These are phyloP conservation scores for Ophiorrhiza pumila DNA, from an alignment of 257 asterid species.

Conservation along the genomic window DNA sequence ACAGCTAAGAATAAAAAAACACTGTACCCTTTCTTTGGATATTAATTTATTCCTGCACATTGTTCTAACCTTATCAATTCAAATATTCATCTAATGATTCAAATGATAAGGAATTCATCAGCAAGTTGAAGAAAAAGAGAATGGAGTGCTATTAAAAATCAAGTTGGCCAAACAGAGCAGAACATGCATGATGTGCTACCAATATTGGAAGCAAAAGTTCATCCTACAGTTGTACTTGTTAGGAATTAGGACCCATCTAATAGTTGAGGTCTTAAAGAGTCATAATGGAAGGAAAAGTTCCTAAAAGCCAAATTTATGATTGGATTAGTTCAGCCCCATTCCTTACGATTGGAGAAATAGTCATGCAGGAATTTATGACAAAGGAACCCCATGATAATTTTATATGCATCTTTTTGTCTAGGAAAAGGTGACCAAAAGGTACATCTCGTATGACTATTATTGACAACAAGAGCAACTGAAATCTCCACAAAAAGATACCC, in stretches of 20 bases:
- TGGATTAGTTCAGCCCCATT: neutral
- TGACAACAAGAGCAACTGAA: slow-evolving; percentile 17
- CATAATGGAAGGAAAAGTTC: slow-evolving; percentile 19
- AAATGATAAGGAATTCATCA: neutral
- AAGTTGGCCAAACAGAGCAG: slow-evolving; percentile 22
- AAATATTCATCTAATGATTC: neutral
- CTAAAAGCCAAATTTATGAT: slow-evolving; percentile 9
- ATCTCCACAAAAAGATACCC: slow-evolving; percentile 19
- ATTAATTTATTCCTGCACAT: too few species aligned
- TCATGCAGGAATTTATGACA: slow-evolving; percentile 22
- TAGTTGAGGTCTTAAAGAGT: neutral
- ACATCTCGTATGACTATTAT: slow-evolving; percentile 13
- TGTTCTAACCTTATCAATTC: neutral
- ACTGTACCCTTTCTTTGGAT: too few species aligned
- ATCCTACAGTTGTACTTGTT: slow-evolving; percentile 30
- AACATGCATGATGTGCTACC: slow-evolving; percentile 40
- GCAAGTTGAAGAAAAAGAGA: neutral
- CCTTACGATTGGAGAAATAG: neutral
- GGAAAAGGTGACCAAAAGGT: slow-evolving; percentile 24
- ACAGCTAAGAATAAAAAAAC: too few species aligned
- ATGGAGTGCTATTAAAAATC: neutral
- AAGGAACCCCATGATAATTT: slow-evolving; percentile 24
- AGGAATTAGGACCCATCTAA: slow-evolving; percentile 28
- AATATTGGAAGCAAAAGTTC: slow-evolving; percentile 31
- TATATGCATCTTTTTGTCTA: slow-evolving; percentile 17